Conservation (phyloP, 163 green algal genomes). For the Chloroidium sp. region DNA sequence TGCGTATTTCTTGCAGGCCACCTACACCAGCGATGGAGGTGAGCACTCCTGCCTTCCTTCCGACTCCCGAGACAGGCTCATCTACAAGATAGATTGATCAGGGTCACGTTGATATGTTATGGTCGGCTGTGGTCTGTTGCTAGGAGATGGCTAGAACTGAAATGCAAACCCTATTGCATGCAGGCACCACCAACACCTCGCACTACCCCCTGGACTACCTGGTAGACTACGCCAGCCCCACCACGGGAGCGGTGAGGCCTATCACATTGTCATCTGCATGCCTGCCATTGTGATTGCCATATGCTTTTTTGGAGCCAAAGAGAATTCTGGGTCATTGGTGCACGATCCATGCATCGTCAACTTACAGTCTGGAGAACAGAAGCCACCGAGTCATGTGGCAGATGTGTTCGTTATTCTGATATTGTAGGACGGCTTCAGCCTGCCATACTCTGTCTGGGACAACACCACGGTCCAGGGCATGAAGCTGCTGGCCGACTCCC, state of each 20-base stretch:
- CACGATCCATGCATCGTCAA: no score
- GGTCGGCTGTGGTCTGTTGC: no score
- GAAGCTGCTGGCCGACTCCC: slow-evolving; percentile 5
- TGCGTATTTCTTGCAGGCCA: not conserved
- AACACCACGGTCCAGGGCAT: slow-evolving; percentile 6
- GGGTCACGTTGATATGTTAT: no score
- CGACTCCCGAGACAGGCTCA: no score
- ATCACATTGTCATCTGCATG: no score
- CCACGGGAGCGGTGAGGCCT: not conserved
- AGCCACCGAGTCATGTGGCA: no score
- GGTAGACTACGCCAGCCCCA: slow-evolving; percentile 9
- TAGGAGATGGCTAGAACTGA: not conserved
- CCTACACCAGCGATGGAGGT: slow-evolving; percentile 11
- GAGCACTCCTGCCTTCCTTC: not conserved
- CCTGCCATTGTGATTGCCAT: no score
- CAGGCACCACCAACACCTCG: slow-evolving; percentile 10
- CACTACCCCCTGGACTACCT: slow-evolving; percentile 12
- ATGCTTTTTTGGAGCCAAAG: no score
- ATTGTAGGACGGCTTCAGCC: not conserved
- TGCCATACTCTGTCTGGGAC: slow-evolving; percentile 8
- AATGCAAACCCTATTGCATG: not conserved
- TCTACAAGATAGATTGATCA: no score
- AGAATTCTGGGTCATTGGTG: no score
- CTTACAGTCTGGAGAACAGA: no score
- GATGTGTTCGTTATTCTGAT: no score